These are phyloP conservation scores for Botryotinia convoluta DNA, from an alignment of 2,329 filamentous ascomycete genomes.

Conservation along the genomic window DNA sequence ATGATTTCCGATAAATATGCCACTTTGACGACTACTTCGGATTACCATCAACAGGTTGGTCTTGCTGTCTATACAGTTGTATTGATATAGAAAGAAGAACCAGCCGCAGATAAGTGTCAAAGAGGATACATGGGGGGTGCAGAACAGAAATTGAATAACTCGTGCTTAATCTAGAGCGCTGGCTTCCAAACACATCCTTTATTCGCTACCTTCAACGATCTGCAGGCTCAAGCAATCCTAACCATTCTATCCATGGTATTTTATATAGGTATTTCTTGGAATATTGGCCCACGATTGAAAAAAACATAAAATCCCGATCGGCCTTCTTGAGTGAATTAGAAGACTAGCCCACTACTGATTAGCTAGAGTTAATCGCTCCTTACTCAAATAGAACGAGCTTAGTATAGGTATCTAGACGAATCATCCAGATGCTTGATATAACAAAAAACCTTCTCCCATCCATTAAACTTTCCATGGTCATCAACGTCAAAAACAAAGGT, in stretches of 20 bases:
- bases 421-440: too few relatives aligned
- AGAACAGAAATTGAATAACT: background rate
- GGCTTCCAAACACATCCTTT: too few relatives aligned
- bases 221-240: too few relatives aligned
- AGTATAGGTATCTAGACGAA: too few relatives aligned
- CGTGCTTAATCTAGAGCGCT: background rate
- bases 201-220: too few relatives aligned
- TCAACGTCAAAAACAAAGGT: background rate
- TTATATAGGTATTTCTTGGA: background rate
- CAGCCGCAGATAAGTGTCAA: too few relatives aligned
- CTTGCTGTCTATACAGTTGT: background rate
- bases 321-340: background rate
- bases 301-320: background rate
- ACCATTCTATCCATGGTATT: background rate
- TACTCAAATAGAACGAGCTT: background rate
- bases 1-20: background rate
- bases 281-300: background rate
- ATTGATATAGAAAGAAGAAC: background rate
- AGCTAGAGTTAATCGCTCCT: background rate
- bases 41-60: fast-evolving
- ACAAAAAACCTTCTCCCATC: background rate
- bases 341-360: background rate
- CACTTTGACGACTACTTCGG: fast-evolving
- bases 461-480: background rate
- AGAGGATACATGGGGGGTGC: too few relatives aligned